Conservation (phyloP, 164 flowering plant species). For the Piper betle region DNA sequence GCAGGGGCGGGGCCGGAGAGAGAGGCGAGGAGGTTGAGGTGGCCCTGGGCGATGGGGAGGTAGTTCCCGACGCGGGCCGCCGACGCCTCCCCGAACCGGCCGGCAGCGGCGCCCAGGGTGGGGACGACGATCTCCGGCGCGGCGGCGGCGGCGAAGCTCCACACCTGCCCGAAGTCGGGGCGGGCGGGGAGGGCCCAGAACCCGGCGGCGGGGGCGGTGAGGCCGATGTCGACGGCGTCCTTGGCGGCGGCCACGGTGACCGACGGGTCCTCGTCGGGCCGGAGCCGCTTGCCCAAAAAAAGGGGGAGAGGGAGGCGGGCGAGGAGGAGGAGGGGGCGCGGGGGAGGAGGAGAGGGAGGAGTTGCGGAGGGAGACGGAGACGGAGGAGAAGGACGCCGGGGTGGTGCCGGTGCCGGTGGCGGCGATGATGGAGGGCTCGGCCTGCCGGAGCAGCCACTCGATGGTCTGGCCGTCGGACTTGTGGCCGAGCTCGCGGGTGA, state of each 20-base stretch:
- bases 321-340: slow-evolving; percentile 21
- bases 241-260: slow-evolving; percentile 11
- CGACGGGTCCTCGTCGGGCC: slow-evolving; percentile 32
- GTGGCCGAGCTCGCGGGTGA: slow-evolving; percentile 75
- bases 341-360: slow-evolving; percentile 13
- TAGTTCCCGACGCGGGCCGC: slow-evolving; percentile 69
- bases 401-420: slow-evolving; percentile 90
- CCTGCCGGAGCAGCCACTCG: slow-evolving; percentile 91
- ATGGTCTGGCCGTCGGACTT: slow-evolving; percentile 91
- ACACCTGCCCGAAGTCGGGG: slow-evolving; percentile 67
- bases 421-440: slow-evolving; percentile 88
- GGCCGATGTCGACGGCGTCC: slow-evolving; percentile 19
- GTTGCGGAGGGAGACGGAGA: slow-evolving; percentile 30
- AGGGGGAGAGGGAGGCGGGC: slow-evolving; percentile 41
- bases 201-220: slow-evolving; percentile 27
- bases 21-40: slow-evolving; percentile 62
- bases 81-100: slow-evolving; percentile 54
- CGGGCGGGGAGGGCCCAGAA: slow-evolving; percentile 82
- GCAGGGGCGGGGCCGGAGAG: slow-evolving; percentile 35
- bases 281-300: slow-evolving; percentile 70
- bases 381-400: slow-evolving; percentile 67
- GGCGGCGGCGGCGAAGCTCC: slow-evolving; percentile 70
- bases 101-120: slow-evolving; percentile 20
- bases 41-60: slow-evolving; percentile 49
- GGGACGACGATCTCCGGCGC: slow-evolving; percentile 44